Evolutionary conservation across 768 basidiomycete species (phyloP), one percentile per base, ranked within the genome.

Genomic region (Collybiopsis luxurians): DNA sequence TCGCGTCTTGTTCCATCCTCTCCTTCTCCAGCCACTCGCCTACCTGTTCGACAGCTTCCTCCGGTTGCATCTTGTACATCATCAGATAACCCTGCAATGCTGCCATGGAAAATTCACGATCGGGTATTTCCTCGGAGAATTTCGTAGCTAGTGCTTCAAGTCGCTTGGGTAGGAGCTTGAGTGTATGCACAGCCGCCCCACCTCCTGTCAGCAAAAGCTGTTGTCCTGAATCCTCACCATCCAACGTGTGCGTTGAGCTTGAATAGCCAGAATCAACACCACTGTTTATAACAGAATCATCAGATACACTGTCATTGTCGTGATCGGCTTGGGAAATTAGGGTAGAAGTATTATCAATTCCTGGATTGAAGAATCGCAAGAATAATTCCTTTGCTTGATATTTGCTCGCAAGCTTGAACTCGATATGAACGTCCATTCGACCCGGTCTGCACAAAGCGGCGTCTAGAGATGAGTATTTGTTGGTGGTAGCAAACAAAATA

Each of bases 361-460:
- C 23, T 6, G 84, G 83, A 15, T 83, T 71, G 65, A 85, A 92
- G 72, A 92, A 92, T 55, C 79, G 75, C 30, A 73, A 78, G 69
- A 84, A 92, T 6, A 92, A 73, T 63, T 85, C 82, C 34, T 69
- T 69, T 2, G 84, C 85, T 61, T 92, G 90, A 70, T 79, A 83
- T 57, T 72, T 78, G 65, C 85, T 89, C 13, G 90, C 86, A n/a
- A 84, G 76, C 63, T 81, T 81, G 71, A 91, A 92, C 65, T 90
- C 85, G 56, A 92, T 72, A 61, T 90, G 87, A 19, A 91, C 65
- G 65, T 92, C 90, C 83, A 92, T 86, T 12, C 90, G 84, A 24
- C 91, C 90, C 1, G 90, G 86, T 42, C 90, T 83, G 63, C 80
- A 81, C 24, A 92, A 77, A 1, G 90, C 91, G 2, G 87, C 78